phyloP scores from a whole-genome alignment of 176 grass and related monocot genomes.

The Pontederia crassipes region DNA sequence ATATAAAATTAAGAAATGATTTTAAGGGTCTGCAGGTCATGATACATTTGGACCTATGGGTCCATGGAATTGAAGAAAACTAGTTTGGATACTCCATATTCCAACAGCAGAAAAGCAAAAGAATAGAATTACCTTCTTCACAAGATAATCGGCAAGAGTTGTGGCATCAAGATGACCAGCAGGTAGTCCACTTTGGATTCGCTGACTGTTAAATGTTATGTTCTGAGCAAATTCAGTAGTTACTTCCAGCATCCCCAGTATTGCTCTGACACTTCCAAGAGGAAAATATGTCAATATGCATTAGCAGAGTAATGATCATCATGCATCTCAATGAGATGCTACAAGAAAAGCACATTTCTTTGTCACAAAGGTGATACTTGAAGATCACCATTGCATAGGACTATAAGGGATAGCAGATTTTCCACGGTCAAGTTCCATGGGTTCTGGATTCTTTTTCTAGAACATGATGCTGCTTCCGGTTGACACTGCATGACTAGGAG shows the following conservation, averaged over 20 bases:
- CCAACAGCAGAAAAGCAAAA: too few relatives aligned
- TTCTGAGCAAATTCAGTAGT: constrained; percentile 79
- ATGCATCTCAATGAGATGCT: not conserved
- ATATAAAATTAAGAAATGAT: too few relatives aligned
- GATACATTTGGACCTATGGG: too few relatives aligned
- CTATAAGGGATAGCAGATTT: constrained; percentile 83
- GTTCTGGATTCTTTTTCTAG: constrained; percentile 91
- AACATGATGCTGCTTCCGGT: constrained; percentile 88
- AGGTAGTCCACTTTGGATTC: constrained; percentile 74
- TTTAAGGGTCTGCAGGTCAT: too few relatives aligned
- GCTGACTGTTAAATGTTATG: constrained; percentile 76
- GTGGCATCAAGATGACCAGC: constrained; percentile 90
- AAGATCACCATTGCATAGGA: constrained; percentile 85
- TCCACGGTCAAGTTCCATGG: constrained; percentile 93
- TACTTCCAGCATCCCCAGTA: constrained; percentile 95
- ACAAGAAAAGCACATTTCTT: too few relatives aligned
- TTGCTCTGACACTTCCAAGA: constrained; percentile 45
- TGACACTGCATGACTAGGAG: constrained; percentile 58
- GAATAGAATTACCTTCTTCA: constrained; percentile 66
- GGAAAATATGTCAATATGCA: constrained; percentile 13
- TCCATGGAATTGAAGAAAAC: too few relatives aligned
- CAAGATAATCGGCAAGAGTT: constrained; percentile 98
- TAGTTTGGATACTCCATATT: not conserved
- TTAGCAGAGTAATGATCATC: not conserved
- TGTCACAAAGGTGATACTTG: constrained; percentile 31